Base-by-base conservation (phyloP, 2,329 filamentous ascomycete genomes). In the Fusarium buharicum region DNA sequence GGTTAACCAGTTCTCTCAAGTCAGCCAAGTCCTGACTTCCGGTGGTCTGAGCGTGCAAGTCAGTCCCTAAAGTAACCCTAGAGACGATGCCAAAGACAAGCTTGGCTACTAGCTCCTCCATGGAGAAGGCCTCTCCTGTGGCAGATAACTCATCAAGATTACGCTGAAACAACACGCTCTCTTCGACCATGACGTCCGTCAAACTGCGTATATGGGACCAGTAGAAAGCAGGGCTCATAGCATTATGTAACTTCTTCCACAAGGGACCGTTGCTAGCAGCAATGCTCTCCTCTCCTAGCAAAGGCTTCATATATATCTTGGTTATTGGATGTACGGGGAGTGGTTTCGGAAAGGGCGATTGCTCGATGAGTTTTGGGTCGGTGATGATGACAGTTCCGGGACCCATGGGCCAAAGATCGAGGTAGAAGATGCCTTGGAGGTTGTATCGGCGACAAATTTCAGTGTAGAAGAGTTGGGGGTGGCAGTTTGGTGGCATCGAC, bases 341-440 rank as follows among this genome's bases (percentile, higher is more conserved):
- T 1, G 52, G 45, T 2, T 45, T 61, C 7, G 33, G 40, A 6
- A 61, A 30, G 0, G 38, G 31, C 11, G 62, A 28, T 12, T 56
- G 36, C 0, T 57, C 62, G 11, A 64, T 31, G 4, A 64, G 44
- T 5, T 41, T 50, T 0, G 59, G 59, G 3, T 53, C 45, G 1
- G 18, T 30, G 16, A 64, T n/a, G 2, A 60, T 22, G 11, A 37
- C 45, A 4, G 36, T 37, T 0, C 41, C 6, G 6, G 50, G 37
- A 4, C n/a, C 40, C 8, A 60, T 36, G 16, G 62, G 55, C 55
- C 55, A 64, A 12, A 64, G 45, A 4, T 57, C 59, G 1, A 64
- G 47, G 16, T 64, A 64, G 34, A 60, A 64, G 13, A 64, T 49
- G 11, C 38, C 60, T 1, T 49, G 4, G 1, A 61, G 20, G 12